A percentile compares a stretch with the other conserved stretches of the same genome.
phyloP scores from a whole-genome alignment of 2,329 filamentous ascomycete species.

The Ophiostoma pallidulum region DNA sequence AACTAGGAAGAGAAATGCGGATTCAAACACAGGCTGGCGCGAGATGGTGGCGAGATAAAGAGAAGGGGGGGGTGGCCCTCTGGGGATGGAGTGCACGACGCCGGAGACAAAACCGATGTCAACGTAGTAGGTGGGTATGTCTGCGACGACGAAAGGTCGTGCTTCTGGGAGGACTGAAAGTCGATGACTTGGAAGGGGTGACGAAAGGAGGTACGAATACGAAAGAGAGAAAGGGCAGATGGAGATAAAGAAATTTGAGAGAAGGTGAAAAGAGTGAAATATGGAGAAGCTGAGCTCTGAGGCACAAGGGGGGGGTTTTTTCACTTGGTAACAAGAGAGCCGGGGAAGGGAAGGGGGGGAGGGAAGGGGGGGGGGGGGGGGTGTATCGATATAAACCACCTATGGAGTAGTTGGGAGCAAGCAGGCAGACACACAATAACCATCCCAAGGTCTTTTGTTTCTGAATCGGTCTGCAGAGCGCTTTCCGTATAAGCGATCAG shows the following conservation, averaged over 20 bases:
- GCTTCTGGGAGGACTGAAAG: background rate
- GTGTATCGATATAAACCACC: constrained; percentile 1
- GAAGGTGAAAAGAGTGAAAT: background rate
- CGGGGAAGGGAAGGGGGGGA: background rate
- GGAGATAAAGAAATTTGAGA: background rate
- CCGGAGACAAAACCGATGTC: too few species aligned
- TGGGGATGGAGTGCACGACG: too few species aligned
- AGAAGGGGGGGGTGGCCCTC: too few species aligned
- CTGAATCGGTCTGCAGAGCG: background rate
- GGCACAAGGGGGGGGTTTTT: background rate
- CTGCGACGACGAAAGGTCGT: too few species aligned
- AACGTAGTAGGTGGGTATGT: too few species aligned
- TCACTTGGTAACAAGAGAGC: background rate
- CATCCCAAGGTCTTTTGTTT: background rate
- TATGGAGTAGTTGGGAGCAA: too few species aligned
- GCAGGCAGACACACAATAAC: constrained; percentile 1
- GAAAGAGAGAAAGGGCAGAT: background rate
- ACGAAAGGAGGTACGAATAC: background rate
- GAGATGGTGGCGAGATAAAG: too few species aligned
- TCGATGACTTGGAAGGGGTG: too few species aligned
- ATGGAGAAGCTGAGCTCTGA: background rate
- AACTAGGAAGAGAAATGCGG: too few species aligned
- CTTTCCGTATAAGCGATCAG: constrained; percentile 4
- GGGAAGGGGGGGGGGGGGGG: too few species aligned
- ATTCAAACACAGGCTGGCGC: too few species aligned